phyloP scores from a whole-genome alignment of 169 alveolate genomes.

The Besnoitia besnoiti region DNA sequence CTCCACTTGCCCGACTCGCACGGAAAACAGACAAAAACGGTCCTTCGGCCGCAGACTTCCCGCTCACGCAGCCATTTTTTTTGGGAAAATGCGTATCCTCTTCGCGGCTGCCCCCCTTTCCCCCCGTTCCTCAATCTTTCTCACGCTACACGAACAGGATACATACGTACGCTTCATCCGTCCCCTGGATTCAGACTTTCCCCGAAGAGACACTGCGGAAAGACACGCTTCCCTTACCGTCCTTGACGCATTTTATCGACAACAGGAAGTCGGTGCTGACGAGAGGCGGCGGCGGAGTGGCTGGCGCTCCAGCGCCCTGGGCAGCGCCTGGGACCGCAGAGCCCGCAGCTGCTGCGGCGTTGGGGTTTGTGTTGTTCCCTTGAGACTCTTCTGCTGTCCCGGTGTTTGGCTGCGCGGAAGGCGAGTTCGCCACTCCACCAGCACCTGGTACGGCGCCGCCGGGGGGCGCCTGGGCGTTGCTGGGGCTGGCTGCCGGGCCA shows the following conservation, averaged over 20 bases:
- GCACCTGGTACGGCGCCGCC: neutral
- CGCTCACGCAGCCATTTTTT: too few relatives aligned
- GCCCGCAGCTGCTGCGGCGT: neutral
- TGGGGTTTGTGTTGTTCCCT: too few relatives aligned
- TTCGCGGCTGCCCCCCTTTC: neutral
- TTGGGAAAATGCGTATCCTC: neutral
- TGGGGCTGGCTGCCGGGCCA: neutral
- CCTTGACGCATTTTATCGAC: constrained; percentile 41
- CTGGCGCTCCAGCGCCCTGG: constrained; percentile 43
- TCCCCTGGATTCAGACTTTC: too few relatives aligned
- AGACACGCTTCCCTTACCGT: constrained; percentile 14
- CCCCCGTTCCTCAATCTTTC: neutral
- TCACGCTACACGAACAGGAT: too few relatives aligned
- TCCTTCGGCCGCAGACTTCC: too few relatives aligned
- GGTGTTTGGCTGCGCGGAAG: neutral
- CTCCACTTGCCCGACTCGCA: too few relatives aligned
- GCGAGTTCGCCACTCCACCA: too few relatives aligned
- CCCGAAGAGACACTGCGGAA: neutral
- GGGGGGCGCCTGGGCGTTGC: neutral
- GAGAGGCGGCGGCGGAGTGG: constrained; percentile 10
- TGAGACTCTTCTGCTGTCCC: neutral
- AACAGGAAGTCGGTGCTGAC: constrained; percentile 46
- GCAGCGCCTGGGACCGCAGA: constrained; percentile 1
- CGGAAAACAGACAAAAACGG: too few relatives aligned
- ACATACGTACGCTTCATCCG: too few relatives aligned